These are phyloP conservation scores for Malassezia brasiliensis DNA, from an alignment of 1,284 basidiomycete species.

Conservation along the genomic window DNA sequence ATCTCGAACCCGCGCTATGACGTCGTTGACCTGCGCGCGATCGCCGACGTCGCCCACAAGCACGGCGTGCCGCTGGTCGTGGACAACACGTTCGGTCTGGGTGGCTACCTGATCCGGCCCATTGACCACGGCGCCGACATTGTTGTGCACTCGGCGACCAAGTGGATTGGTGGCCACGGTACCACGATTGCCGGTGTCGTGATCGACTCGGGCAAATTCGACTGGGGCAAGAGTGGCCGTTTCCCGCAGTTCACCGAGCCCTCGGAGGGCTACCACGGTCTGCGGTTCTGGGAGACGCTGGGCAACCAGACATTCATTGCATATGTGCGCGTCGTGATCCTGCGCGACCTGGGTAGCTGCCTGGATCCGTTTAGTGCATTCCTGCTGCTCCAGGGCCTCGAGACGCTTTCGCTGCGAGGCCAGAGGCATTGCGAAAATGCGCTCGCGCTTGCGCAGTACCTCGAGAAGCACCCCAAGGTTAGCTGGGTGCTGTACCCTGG, in stretches of 20 bases:
- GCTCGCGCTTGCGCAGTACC: conserved; percentile 63
- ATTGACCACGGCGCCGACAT: conserved; percentile 74
- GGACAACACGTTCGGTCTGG: conserved; percentile 83
- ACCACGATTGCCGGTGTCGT: conserved; percentile 77
- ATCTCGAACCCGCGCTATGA: conserved; percentile 75
- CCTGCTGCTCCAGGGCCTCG: conserved; percentile 72
- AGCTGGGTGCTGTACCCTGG: conserved; percentile 76
- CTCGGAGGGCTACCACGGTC: conserved; percentile 71
- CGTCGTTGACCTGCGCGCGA: conserved; percentile 61
- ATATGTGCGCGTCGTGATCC: conserved; percentile 63
- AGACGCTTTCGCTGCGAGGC: conserved; percentile 70
- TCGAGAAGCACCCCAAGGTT: conserved; percentile 63
- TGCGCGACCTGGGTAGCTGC: conserved; percentile 67
- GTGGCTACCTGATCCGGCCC: conserved; percentile 64
- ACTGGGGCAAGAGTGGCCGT: conserved; percentile 67
- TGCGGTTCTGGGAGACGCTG: conserved; percentile 57
- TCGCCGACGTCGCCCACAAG: conserved; percentile 69
- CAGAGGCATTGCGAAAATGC: conserved; percentile 69
- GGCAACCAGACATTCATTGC: conserved; percentile 63
- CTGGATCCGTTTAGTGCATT: conserved; percentile 75
- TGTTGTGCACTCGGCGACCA: conserved; percentile 76
- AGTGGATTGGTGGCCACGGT: conserved; percentile 85
- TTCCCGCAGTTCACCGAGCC: conserved; percentile 76
- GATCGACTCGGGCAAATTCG: conserved; percentile 69
- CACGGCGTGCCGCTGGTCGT: conserved; percentile 69